phyloP scores from a whole-genome alignment of 257 asterid species.

The Nicotiana undulata region DNA sequence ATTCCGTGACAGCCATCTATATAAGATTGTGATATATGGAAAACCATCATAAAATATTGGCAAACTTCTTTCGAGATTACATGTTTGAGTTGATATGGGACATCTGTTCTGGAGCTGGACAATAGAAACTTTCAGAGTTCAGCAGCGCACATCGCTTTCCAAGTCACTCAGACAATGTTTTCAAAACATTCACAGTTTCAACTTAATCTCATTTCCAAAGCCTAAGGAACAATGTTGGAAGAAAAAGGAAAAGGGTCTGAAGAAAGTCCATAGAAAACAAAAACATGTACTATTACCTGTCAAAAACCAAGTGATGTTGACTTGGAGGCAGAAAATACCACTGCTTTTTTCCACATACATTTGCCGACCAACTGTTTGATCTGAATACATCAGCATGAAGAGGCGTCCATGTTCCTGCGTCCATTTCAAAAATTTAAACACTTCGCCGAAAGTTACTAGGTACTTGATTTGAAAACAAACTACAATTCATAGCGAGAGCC shows the following conservation, averaged over 20 bases:
- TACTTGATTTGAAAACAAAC: background rate
- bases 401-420: constrained; percentile 94
- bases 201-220: background rate
- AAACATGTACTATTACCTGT: constrained; percentile 33
- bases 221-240: background rate
- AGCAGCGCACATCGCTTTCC: background rate
- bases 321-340: constrained; percentile 85
- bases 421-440: background rate
- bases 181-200: background rate
- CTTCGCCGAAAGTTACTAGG: background rate
- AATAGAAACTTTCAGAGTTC: background rate
- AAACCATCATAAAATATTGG: background rate
- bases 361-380: constrained; percentile 98
- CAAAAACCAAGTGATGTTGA: constrained; percentile 72
- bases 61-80: background rate
- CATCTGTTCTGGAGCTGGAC: background rate
- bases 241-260: background rate
- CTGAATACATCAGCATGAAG: constrained; percentile 99
- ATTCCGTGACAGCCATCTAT: background rate
- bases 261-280: background rate
- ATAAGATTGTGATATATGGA: background rate
- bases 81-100: background rate
- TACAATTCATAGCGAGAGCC: background rate
- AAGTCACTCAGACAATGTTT: background rate
- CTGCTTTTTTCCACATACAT: constrained; percentile 83